These are phyloP conservation scores for Triangularia setosa DNA, from an alignment of 2,329 filamentous ascomycete species.

Conservation along the genomic window DNA sequence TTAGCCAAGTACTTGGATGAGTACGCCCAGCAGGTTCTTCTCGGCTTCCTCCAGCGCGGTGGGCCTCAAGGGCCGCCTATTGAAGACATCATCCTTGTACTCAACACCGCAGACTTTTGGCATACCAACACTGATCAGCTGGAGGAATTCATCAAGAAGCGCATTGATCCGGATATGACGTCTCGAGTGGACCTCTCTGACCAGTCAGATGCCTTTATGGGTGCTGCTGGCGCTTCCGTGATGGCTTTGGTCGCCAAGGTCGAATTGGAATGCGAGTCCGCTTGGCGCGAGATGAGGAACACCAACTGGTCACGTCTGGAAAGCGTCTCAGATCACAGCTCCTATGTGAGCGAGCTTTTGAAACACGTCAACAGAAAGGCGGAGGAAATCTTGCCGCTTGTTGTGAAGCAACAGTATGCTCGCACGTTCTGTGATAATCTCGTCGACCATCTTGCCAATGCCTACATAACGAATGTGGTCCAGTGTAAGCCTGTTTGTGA, in stretches of 20 bases:
- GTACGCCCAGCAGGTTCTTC: constrained; percentile 88
- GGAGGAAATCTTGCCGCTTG: constrained; percentile 68
- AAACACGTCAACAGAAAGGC: constrained; percentile 67
- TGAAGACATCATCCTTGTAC: constrained; percentile 76
- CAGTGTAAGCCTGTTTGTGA: constrained; percentile 89
- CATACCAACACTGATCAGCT: constrained; percentile 88
- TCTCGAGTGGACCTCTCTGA: constrained; percentile 81
- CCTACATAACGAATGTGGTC: constrained; percentile 79
- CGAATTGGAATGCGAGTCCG: constrained; percentile 75
- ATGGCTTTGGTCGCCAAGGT: constrained; percentile 79
- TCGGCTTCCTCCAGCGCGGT: constrained; percentile 62
- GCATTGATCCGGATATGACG: constrained; percentile 76
- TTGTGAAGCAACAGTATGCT: constrained; percentile 90
- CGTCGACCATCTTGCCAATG: constrained; percentile 78
- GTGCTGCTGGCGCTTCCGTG: constrained; percentile 84
- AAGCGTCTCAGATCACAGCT: constrained; percentile 86
- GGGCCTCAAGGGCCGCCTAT: constrained; percentile 52
- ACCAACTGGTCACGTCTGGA: constrained; percentile 94
- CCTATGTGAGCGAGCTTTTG: constrained; percentile 81
- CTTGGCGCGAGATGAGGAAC: constrained; percentile 96
- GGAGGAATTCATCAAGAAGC: constrained; percentile 88
- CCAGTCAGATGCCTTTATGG: constrained; percentile 92
- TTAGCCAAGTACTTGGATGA: constrained; percentile 92
- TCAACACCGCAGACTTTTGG: constrained; percentile 98
- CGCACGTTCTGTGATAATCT: constrained; percentile 93